These are phyloP conservation scores for Globisporangium canariense DNA, from an alignment of 352 stramenopile genomes.

Conservation along the genomic window DNA sequence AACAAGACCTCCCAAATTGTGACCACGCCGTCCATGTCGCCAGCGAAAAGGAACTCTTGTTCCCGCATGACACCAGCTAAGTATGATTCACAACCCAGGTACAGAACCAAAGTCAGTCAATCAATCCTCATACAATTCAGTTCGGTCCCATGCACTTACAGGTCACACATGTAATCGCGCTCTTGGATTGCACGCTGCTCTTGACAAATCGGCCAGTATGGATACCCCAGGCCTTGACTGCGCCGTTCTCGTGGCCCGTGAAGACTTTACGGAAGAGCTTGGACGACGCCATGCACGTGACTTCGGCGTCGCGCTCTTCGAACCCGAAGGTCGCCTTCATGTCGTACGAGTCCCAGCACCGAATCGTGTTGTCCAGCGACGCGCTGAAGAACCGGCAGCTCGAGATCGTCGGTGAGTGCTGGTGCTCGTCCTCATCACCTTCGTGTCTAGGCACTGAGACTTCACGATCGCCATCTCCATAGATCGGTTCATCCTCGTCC, in stretches of 20 bases:
- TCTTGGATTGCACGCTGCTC: conserved; percentile 23
- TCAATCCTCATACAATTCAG: not conserved
- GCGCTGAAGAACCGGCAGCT: conserved; percentile 56
- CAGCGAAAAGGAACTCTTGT: conserved; percentile 57
- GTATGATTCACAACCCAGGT: not conserved
- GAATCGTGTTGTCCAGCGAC: conserved; percentile 66
- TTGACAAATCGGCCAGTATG: conserved; percentile 48
- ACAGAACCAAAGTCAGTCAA: not conserved
- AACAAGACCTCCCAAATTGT: conserved; percentile 53
- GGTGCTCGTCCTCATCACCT: conserved; percentile 18
- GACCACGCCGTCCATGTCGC: conserved; percentile 41
- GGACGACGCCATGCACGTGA: conserved; percentile 54
- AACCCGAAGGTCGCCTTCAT: conserved; percentile 62
- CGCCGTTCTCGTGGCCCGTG: conserved; percentile 54
- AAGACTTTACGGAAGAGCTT: conserved; percentile 53
- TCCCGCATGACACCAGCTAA: conserved; percentile 45
- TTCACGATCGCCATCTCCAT: not conserved
- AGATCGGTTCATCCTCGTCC: conserved; percentile 18
- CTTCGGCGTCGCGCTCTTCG: conserved; percentile 59
- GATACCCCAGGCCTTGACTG: conserved; percentile 63
- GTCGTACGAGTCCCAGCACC: conserved; percentile 74
- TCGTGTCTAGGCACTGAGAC: conserved; percentile 7
- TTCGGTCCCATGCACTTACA: conserved; percentile 21
- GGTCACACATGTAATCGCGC: conserved; percentile 46
- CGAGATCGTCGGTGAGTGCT: conserved; percentile 5